Evolutionary conservation across 164 flowering plant species (phyloP), one percentile per base, ranked within the genome.

Genomic region (Vitis amurensis): DNA sequence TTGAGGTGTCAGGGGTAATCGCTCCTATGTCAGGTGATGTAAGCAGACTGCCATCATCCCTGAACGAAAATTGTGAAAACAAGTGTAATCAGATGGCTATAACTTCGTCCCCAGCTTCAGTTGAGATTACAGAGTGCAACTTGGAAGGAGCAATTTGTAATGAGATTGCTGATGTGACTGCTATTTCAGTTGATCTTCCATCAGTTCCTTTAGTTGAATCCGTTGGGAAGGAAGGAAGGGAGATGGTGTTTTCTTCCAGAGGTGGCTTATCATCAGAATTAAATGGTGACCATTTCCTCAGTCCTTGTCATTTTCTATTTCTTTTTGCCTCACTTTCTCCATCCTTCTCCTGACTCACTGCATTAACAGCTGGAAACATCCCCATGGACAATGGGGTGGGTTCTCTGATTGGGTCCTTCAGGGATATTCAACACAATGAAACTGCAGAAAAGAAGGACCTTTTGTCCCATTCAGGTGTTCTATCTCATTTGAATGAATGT

Each of bases 281-380:
- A 31, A 63, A 70, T 67, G 83, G 81, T 77, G 50, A 64, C 30
- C 61, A n/a, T 29, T 55, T 50, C 55, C 17, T 16, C 16, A 13
- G 37, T 52, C 57, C 48, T 19, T 55, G 29, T 55, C 7, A 12
- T 2, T 30, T 17, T 61, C 23, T 69, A 12, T 19, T 53, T 30
- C 5, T 37, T 68, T 53, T 69, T 6, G 50, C 50, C 12, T 57
- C 49, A 11, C 47, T 52, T 49, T 73, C 49, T 55, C 63, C 13
- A 31, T 8, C 64, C 48, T 23, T 29, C 17, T 61, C 27, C 50
- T 71, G 64, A 64, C 51, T 64, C 50, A 37, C 44, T 52, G 58
- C n/a, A 71, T 68, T 68, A 27, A 57, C 56, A 29, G 23, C 60
- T 61, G 75, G 53, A 74, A 75, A 17, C 49, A 47, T 30, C 27